phyloP scores from a whole-genome alignment of 345 rosid species.

The Viola odorata region DNA sequence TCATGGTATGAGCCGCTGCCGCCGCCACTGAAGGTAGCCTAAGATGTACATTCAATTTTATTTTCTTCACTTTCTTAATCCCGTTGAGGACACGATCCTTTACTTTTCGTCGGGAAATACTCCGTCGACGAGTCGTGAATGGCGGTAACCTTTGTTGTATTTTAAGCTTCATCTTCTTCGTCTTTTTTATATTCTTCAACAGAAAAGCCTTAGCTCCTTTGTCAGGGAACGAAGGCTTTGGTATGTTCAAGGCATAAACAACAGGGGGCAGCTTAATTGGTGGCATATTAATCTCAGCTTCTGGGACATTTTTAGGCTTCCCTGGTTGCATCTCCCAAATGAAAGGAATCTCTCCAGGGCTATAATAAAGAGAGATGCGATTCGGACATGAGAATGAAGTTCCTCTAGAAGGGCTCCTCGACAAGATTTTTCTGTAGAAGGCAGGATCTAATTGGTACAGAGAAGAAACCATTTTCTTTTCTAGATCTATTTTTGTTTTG shows the following conservation, averaged over 20 bases:
- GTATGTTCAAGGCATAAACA: not conserved
- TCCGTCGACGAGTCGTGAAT: not conserved
- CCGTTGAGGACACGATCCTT: not conserved
- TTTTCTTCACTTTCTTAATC: not conserved
- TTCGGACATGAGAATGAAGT: constrained; percentile 3
- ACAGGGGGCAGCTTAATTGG: not conserved
- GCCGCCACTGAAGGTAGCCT: no score
- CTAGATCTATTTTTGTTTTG: not conserved
- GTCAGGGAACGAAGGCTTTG: not conserved
- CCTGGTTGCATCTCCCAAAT: constrained; percentile 9
- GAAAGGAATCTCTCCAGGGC: constrained; percentile 10
- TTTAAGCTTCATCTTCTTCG: not conserved
- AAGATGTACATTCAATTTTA: not conserved
- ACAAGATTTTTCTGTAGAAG: not conserved
- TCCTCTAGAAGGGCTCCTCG: constrained; percentile 1
- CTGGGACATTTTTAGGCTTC: not conserved
- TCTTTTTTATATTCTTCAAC: not conserved
- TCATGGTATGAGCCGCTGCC: not conserved
- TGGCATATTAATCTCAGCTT: not conserved
- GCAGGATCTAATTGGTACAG: constrained; percentile 10
- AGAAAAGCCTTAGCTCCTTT: not conserved
- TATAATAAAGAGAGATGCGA: not conserved
- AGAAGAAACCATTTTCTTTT: not conserved
- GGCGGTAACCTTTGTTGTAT: not conserved
- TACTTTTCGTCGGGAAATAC: not conserved